Percentiles rank a stretch among this genome's conserved stretches.
Evolutionary conservation across 169 alveolate species (phyloP).

Genomic region (Plasmodium vivax): DNA sequence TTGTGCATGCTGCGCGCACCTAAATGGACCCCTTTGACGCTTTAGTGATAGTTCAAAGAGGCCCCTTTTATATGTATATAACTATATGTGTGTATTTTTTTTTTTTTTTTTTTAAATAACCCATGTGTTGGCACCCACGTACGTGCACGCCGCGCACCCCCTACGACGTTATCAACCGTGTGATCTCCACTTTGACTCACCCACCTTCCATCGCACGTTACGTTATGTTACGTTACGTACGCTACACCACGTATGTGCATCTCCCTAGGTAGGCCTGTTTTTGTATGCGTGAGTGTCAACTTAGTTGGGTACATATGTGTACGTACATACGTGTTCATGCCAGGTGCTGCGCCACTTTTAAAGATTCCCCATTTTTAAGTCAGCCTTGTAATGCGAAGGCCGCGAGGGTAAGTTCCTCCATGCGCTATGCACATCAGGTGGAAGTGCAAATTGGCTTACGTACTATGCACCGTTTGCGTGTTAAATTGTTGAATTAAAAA

Average conservation of each 20-base stretch:
- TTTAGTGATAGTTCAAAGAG: not conserved
- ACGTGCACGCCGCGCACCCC: not conserved
- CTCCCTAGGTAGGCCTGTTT: not conserved
- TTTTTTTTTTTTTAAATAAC: not conserved
- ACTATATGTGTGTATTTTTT: not conserved
- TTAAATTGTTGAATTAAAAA: not conserved
- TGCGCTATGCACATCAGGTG: not conserved
- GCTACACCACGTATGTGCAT: not conserved
- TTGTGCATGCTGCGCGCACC: not conserved
- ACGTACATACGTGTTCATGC: not conserved
- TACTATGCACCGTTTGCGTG: not conserved
- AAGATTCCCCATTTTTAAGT: slow-evolving; percentile 12
- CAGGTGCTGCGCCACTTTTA: not conserved
- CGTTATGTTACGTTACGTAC: too few species aligned
- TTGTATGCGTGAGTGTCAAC: not conserved
- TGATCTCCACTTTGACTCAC: not conserved
- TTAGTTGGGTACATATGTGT: not conserved
- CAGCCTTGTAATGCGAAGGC: not conserved
- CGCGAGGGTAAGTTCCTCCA: not conserved
- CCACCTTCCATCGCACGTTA: not conserved
- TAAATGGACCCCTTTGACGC: not conserved
- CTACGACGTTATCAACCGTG: not conserved
- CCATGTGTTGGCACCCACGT: not conserved
- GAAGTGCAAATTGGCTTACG: not conserved
- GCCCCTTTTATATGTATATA: not conserved